These are phyloP conservation scores for Podila minutissima DNA, from an alignment of 192 early-diverging fungal genomes.

Conservation along the genomic window DNA sequence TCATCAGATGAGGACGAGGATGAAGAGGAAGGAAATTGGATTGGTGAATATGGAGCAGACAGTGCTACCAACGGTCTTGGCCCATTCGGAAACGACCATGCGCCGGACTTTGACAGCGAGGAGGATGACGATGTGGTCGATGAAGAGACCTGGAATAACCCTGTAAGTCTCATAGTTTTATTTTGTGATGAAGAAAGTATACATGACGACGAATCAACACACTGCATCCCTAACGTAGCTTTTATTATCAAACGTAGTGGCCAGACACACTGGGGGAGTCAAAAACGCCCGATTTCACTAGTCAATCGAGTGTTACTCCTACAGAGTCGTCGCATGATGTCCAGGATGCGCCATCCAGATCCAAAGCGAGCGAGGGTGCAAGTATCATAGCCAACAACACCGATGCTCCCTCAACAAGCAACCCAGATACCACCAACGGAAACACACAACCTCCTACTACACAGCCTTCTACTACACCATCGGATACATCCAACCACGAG, in stretches of 20 bases:
- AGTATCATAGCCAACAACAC: no score
- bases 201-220: background rate
- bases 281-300: conserved; percentile 9
- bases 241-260: conserved; percentile 14
- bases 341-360: conserved; percentile 33
- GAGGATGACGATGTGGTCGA: conserved; percentile 45
- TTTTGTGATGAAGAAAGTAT: background rate
- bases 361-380: conserved; percentile 9
- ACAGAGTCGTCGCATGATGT: conserved; percentile 38
- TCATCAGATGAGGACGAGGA: conserved; percentile 72
- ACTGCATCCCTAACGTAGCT: background rate
- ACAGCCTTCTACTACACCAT: no score
- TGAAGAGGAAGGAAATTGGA: conserved; percentile 63
- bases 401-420: no score
- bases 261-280: conserved; percentile 32
- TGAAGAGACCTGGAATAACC: conserved; percentile 29
- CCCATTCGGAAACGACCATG: conserved; percentile 29
- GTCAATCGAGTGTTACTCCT: conserved; percentile 23
- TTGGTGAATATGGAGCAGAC: conserved; percentile 47
- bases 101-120: conserved; percentile 42
- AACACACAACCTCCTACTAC: no score
- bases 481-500: no score
- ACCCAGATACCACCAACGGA: no score
- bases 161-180: conserved; percentile 16
- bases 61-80: conserved; percentile 45